phyloP scores from a whole-genome alignment of 2,329 filamentous ascomycete genomes.

The Ustulina deusta region DNA sequence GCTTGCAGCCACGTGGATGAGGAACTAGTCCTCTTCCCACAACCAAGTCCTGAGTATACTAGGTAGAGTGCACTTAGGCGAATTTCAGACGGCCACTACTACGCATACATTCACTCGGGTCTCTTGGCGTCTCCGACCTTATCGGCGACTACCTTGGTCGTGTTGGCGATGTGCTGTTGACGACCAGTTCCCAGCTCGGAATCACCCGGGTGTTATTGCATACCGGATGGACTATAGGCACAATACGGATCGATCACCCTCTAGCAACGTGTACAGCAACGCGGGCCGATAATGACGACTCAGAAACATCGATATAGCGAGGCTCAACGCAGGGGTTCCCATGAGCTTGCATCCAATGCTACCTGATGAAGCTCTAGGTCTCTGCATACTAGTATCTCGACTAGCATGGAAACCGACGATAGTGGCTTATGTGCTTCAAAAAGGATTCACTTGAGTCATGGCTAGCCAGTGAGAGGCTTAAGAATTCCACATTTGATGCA shows the following conservation, averaged over 20 bases:
- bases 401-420: constrained; percentile 7
- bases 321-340: constrained; percentile 39
- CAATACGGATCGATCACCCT: constrained; percentile 10
- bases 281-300: constrained; percentile 12
- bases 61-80: constrained; percentile 1
- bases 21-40: constrained; percentile 13
- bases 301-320: constrained; percentile 17
- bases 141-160: constrained; percentile 10
- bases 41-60: constrained; percentile 3
- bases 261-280: constrained; percentile 8
- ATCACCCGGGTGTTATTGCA: constrained; percentile 1
- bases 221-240: constrained; percentile 18
- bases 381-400: constrained; percentile 1
- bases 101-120: constrained; percentile 9
- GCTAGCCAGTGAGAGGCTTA: constrained; percentile 11
- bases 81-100: constrained; percentile 16
- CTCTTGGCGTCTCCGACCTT: constrained; percentile 14
- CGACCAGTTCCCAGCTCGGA: background rate
- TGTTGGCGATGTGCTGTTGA: constrained; percentile 11
- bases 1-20: constrained; percentile 38
- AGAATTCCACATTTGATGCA: constrained; percentile 16
- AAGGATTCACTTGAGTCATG: constrained; percentile 29
- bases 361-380: constrained; percentile 24
- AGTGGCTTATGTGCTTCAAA: constrained; percentile 12
- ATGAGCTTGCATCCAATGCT: constrained; percentile 27